A percentile compares a stretch with the other conserved stretches of the same genome.
phyloP scores from a whole-genome alignment of 2,329 filamentous ascomycete genomes.

The Sclerotinia spermophila region DNA sequence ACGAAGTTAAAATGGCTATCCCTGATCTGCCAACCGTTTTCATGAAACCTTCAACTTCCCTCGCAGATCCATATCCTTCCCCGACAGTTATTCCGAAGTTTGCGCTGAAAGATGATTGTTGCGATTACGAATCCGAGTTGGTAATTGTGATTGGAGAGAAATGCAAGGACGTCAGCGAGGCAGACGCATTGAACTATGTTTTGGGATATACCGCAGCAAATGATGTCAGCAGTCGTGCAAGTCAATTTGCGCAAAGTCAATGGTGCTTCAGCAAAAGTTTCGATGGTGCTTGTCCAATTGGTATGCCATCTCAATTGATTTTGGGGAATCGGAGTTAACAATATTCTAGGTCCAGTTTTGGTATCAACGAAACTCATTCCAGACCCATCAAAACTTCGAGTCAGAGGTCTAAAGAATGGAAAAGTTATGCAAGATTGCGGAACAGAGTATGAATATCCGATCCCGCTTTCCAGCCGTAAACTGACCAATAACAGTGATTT shows the following conservation, averaged over 20 bases:
- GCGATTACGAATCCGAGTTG: conserved; percentile 51
- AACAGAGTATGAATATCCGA: conserved; percentile 38
- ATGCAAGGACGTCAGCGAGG: conserved; percentile 46
- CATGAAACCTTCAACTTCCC: conserved; percentile 32
- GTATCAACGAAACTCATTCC: conserved; percentile 44
- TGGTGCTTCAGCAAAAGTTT: conserved; percentile 52
- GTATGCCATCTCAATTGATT: conserved; percentile 26
- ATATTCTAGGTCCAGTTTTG: conserved; percentile 44
- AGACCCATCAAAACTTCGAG: conserved; percentile 41
- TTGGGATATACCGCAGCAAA: conserved; percentile 56
- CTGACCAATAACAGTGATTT: conserved; percentile 39
- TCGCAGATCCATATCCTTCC: conserved; percentile 35
- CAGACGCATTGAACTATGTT: conserved; percentile 48
- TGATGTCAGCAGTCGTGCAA: conserved; percentile 51
- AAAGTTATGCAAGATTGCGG: conserved; percentile 44
- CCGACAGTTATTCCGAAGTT: conserved; percentile 46
- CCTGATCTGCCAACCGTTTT: conserved; percentile 43
- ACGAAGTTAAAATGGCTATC: conserved; percentile 44
- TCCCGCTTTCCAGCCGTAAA: neutral
- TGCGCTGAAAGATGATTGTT: conserved; percentile 43
- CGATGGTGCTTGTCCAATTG: conserved; percentile 47
- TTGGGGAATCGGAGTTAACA: neutral
- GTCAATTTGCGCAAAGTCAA: conserved; percentile 47
- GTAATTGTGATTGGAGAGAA: conserved; percentile 47
- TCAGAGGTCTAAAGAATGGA: conserved; percentile 49